Evolutionary conservation across 495 filamentous ascomycete genomes (phyloP).

Genomic region (Articulospora tetracladia): DNA sequence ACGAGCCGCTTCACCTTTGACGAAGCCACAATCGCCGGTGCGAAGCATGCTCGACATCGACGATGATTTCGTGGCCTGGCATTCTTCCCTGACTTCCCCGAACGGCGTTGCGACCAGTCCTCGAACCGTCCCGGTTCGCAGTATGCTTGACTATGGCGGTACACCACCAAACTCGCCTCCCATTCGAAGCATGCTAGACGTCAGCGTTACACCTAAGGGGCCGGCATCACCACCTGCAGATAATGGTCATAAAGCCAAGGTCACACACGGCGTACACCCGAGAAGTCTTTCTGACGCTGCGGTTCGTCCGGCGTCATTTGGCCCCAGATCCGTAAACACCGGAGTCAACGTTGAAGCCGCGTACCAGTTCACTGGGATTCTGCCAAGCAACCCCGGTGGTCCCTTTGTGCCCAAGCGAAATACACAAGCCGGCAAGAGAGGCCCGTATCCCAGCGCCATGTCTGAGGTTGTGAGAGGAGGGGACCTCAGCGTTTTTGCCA

Average conservation of each 20-base stretch:
- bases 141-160: constrained; percentile 54
- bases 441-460: constrained; percentile 34
- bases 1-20: constrained; percentile 42
- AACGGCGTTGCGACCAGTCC: not conserved
- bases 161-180: constrained; percentile 27
- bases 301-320: constrained; percentile 37
- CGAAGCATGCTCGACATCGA: constrained; percentile 34
- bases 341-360: constrained; percentile 31
- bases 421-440: constrained; percentile 36
- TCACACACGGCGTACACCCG: constrained; percentile 30
- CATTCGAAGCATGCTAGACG: constrained; percentile 52
- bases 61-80: not conserved
- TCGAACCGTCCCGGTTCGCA: constrained; percentile 41
- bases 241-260: constrained; percentile 20
- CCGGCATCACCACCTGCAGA: constrained; percentile 40
- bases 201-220: constrained; percentile 39
- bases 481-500: constrained; percentile 36
- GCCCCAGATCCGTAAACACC: constrained; percentile 23
- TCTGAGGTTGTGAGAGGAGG: constrained; percentile 43
- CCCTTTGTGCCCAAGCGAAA: constrained; percentile 40
- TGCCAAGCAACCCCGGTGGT: constrained; percentile 42
- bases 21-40: constrained; percentile 49
- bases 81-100: not conserved
- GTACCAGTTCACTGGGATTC: constrained; percentile 51
- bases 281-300: constrained; percentile 49